Conservation (phyloP, 306 rosid genomes). For the Glycine soja region DNA sequence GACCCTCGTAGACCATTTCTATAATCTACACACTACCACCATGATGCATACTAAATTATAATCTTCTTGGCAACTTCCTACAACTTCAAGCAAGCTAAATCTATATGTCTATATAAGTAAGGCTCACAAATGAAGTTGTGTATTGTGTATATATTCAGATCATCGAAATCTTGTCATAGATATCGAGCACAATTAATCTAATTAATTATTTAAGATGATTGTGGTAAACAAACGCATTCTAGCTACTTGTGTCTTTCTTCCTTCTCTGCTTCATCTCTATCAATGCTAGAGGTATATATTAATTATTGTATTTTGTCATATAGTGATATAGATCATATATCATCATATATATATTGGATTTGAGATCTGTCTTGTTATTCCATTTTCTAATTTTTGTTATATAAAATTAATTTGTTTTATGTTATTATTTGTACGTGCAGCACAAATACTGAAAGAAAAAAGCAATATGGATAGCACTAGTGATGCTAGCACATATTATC, state of each 20-base stretch:
- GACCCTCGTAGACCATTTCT: slow-evolving; percentile 55
- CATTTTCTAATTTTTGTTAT: neutral
- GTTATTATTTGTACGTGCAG: slow-evolving; percentile 39
- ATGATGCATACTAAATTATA: slow-evolving; percentile 22
- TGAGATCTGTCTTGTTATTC: neutral
- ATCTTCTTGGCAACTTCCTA: slow-evolving; percentile 26
- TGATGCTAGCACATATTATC: neutral
- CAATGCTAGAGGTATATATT: slow-evolving; percentile 65
- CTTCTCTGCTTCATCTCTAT: slow-evolving; percentile 62
- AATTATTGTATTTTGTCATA: neutral
- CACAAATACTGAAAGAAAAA: slow-evolving; percentile 59
- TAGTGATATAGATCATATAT: too few species aligned
- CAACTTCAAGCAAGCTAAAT: slow-evolving; percentile 23
- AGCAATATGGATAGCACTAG: neutral
- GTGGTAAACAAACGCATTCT: slow-evolving; percentile 53
- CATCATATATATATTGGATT: neutral
- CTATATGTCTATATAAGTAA: slow-evolving; percentile 57
- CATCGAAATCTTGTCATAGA: neutral
- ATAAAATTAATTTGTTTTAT: slow-evolving; percentile 4
- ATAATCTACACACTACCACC: slow-evolving; percentile 51
- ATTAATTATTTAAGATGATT: slow-evolving; percentile 45
- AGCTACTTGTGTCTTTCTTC: slow-evolving; percentile 59
- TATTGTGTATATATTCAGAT: slow-evolving; percentile 16
- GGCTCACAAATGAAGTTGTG: neutral
- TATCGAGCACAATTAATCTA: too few species aligned